Evolutionary conservation across 768 basidiomycete species (phyloP), one percentile per base, ranked within the genome.

Genomic region (Leccinum truebloodii): DNA sequence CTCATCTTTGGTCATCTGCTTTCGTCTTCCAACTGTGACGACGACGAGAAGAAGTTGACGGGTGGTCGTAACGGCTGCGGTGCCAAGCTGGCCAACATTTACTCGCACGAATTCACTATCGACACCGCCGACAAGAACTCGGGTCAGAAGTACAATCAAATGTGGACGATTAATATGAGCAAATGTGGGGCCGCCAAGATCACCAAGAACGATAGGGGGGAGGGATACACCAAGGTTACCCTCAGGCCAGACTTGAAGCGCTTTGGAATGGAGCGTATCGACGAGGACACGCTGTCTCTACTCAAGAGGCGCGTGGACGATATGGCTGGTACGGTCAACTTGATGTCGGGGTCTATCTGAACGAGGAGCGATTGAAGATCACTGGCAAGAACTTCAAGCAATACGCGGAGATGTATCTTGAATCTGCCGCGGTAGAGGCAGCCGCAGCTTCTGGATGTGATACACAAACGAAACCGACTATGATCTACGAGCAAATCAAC

Each of bases 1-100:
- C 82, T 99, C 62, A 98, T 99, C 68, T 99, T 99, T 67, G 97
- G 97, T 7, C 89, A 97, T 72, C 82, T 99, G n/a, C 81, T 98
- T 24, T 92, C 96, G 1, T 92, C 90, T 12, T 96, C 94, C 50
- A 98, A 98, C 79, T 98, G 96, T 69, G 96, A 99, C 74, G 96
- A 99, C 67, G 90, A 94, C 74, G 95, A 99, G 79, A 98, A 97
- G 77, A 98, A 97, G 77, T 83, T 98, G 53, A 98, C 95, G 0
- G 97, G 97, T 76, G 97, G 97, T 74, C 87, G 97, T 99, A 98
- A 28, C 26, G 26, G 26, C 26, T 28, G 26, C 26, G 26, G 26
- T 28, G 26, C 26, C 26, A 28, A 28, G 26, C 26, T 28, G 26
- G 26, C 26, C 26, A 28, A 28, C 26, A 28, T 28, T 28, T 28